phyloP scores from a whole-genome alignment of 495 filamentous ascomycete species.

The Aspergillus ellipticus region DNA sequence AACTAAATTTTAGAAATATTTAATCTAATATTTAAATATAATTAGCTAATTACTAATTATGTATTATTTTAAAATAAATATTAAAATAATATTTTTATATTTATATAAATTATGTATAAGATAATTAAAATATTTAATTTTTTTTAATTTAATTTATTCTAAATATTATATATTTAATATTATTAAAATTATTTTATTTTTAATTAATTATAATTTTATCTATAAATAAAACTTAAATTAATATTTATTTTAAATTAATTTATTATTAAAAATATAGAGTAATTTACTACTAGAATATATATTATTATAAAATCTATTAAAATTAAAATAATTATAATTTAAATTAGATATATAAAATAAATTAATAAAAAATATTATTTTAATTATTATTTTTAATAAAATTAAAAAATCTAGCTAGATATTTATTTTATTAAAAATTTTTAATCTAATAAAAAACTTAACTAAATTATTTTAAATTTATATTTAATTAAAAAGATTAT shows the following conservation, averaged over 20 bases:
- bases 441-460: not conserved
- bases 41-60: not conserved
- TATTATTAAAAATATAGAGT: not conserved
- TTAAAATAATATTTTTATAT: not conserved
- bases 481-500: not conserved
- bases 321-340: not conserved
- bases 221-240: not conserved
- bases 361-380: not conserved
- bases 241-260: not conserved
- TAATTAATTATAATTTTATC: not conserved
- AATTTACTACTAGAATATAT: not conserved
- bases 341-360: not conserved
- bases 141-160: not conserved
- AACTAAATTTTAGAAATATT: not conserved
- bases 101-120: not conserved
- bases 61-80: not conserved
- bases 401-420: not conserved
- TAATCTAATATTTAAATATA: not conserved
- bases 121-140: not conserved
- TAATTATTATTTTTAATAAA: not conserved
- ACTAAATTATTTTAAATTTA: not conserved
- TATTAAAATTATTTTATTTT: not conserved
- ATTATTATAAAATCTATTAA: not conserved
- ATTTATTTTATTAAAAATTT: not conserved
- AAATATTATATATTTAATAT: not conserved